These are phyloP conservation scores for Mycena amicta DNA, from an alignment of 768 basidiomycete genomes.

Conservation along the genomic window DNA sequence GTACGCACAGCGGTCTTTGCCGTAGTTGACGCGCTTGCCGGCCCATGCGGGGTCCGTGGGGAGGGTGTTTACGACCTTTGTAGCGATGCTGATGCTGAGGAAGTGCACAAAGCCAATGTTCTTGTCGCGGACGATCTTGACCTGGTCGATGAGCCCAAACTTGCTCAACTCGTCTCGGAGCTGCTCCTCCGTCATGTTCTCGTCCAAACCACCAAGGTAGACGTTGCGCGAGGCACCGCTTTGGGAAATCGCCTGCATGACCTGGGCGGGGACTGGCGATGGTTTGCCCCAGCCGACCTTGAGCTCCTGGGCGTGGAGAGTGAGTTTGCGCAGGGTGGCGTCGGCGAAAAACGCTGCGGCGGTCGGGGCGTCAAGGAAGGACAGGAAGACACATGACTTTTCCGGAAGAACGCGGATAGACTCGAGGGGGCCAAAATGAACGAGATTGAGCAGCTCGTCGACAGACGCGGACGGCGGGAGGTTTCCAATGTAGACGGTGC, in stretches of 20 bases:
- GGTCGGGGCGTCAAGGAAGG: slow-evolving; percentile 91
- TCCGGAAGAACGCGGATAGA: slow-evolving; percentile 93
- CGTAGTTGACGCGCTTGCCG: slow-evolving; percentile 96
- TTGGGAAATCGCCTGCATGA: slow-evolving; percentile 86
- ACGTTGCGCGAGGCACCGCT: slow-evolving; percentile 95
- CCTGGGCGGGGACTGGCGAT: slow-evolving; percentile 81
- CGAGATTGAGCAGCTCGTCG: slow-evolving; percentile 95
- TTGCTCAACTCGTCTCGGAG: slow-evolving; percentile 88
- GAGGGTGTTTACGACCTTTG: slow-evolving; percentile 94
- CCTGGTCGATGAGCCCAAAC: slow-evolving; percentile 97
- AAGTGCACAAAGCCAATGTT: slow-evolving; percentile 99
- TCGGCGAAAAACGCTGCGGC: slow-evolving; percentile 98
- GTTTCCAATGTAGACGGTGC: slow-evolving; percentile 97
- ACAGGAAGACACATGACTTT: slow-evolving; percentile 97
- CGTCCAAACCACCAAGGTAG: slow-evolving; percentile 92
- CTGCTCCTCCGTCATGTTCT: slow-evolving; percentile 87
- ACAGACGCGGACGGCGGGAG: slow-evolving; percentile 94
- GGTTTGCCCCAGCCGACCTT: slow-evolving; percentile 99
- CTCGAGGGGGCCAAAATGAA: slow-evolving; percentile 97
- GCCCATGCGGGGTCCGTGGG: slow-evolving; percentile 93
- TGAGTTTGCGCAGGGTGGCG: slow-evolving; percentile 90
- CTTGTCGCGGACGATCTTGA: slow-evolving; percentile 99
- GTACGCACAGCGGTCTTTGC: slow-evolving; percentile 98
- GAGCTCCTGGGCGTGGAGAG: slow-evolving; percentile 93
- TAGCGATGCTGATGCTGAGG: slow-evolving; percentile 90